These are phyloP conservation scores for Vigna unguiculata DNA, from an alignment of 306 rosid species.

Conservation along the genomic window DNA sequence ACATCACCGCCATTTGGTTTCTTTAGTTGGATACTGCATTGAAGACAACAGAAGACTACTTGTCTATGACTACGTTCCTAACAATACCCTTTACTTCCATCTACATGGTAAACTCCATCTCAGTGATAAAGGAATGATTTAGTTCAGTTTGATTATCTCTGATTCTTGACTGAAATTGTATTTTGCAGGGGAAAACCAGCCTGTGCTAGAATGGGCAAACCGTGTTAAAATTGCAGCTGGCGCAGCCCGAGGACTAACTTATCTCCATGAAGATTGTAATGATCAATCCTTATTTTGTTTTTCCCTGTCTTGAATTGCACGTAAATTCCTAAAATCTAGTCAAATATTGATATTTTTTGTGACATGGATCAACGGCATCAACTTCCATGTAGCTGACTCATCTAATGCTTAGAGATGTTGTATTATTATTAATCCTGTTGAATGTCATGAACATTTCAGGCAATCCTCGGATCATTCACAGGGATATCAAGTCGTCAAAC, in stretches of 20 bases:
- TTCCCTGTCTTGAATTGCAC: constrained; percentile 10
- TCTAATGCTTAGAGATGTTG: constrained; percentile 8
- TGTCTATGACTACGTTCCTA: constrained; percentile 88
- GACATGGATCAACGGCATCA: constrained; percentile 5
- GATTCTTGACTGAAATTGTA: constrained; percentile 35
- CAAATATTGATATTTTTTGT: neutral
- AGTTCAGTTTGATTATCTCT: constrained; percentile 34
- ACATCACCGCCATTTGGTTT: constrained; percentile 97
- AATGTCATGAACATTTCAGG: constrained; percentile 59
- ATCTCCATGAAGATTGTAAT: constrained; percentile 98
- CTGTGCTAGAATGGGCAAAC: constrained; percentile 74
- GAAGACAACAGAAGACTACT: constrained; percentile 77
- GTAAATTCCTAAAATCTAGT: constrained; percentile 14
- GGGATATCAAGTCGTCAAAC: constrained; percentile 97
- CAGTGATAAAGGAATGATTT: constrained; percentile 33
- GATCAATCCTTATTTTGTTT: constrained; percentile 35
- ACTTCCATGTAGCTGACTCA: neutral
- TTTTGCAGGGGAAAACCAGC: constrained; percentile 63
- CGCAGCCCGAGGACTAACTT: constrained; percentile 93
- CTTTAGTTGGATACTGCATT: constrained; percentile 89
- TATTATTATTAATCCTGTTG: constrained; percentile 10
- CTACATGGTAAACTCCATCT: constrained; percentile 72
- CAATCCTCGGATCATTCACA: constrained; percentile 90
- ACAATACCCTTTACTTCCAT: constrained; percentile 78
- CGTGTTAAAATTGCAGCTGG: constrained; percentile 91